Percentiles rank a stretch among this genome's conserved stretches.
Conservation (phyloP, 768 basidiomycete genomes). For the Amanita molliuscula region DNA sequence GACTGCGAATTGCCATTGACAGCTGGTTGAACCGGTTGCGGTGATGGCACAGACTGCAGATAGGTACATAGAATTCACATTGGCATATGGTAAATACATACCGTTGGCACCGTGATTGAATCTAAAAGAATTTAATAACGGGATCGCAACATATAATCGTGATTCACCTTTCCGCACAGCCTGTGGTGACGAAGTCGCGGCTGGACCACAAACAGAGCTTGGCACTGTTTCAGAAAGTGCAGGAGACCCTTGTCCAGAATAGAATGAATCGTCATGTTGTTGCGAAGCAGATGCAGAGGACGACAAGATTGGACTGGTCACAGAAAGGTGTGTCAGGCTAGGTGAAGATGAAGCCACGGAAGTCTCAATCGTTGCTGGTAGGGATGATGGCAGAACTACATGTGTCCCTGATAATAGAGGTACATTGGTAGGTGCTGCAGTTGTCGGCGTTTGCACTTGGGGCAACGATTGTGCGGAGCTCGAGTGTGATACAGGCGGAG, state of each 20-base stretch:
- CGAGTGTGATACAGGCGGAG: slow-evolving; percentile 11
- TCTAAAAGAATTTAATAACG: slow-evolving; percentile 20
- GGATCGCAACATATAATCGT: slow-evolving; percentile 11
- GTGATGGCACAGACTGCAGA: slow-evolving; percentile 30
- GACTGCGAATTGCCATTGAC: slow-evolving; percentile 18
- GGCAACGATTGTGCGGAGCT: slow-evolving; percentile 11
- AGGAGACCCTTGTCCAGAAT: slow-evolving; percentile 64
- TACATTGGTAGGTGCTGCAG: neutral
- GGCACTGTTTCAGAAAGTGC: slow-evolving; percentile 57
- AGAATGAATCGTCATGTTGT: slow-evolving; percentile 58
- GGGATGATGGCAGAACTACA: slow-evolving; percentile 26
- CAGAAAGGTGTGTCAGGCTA: slow-evolving; percentile 77
- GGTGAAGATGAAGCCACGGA: slow-evolving; percentile 54
- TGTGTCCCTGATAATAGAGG: slow-evolving; percentile 13
- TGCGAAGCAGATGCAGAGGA: slow-evolving; percentile 62
- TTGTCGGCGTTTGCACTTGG: slow-evolving; percentile 1
- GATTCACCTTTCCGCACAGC: slow-evolving; percentile 37
- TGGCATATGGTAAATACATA: slow-evolving; percentile 18
- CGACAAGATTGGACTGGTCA: slow-evolving; percentile 74
- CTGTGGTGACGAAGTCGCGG: slow-evolving; percentile 47
- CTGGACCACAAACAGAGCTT: slow-evolving; percentile 31
- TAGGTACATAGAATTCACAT: neutral
- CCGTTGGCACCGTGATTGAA: slow-evolving; percentile 34
- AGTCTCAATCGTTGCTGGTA: slow-evolving; percentile 32
- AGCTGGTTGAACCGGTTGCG: slow-evolving; percentile 20